A percentile compares a stretch with the other conserved stretches of the same genome.
These are phyloP conservation scores for Sugiyamaella chiloensis DNA, from an alignment of 805 yeast species.

Conservation along the genomic window DNA sequence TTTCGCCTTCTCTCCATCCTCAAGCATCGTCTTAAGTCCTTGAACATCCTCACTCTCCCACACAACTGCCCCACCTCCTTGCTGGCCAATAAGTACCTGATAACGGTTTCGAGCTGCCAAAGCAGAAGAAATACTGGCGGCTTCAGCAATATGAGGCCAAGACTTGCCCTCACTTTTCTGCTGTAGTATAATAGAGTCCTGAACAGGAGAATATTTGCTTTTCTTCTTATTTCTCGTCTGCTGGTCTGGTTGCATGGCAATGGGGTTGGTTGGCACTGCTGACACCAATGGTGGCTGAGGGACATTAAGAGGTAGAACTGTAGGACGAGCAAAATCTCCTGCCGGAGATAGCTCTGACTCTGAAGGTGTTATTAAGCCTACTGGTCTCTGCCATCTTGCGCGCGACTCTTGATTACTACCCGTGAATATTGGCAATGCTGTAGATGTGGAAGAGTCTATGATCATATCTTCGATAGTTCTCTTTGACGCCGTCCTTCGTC, in stretches of 20 bases:
- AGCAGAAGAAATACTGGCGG: slow-evolving; percentile 59
- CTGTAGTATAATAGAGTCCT: slow-evolving; percentile 60
- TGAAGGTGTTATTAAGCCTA: slow-evolving; percentile 15
- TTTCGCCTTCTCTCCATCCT: slow-evolving; percentile 68
- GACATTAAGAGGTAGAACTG: slow-evolving; percentile 28
- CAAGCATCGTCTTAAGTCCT: slow-evolving; percentile 51
- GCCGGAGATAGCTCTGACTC: not conserved
- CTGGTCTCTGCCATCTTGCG: slow-evolving; percentile 10
- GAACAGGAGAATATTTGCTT: slow-evolving; percentile 67
- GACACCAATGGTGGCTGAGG: slow-evolving; percentile 50
- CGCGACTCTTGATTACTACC: slow-evolving; percentile 3
- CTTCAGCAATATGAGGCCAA: slow-evolving; percentile 73
- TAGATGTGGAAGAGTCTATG: slow-evolving; percentile 22
- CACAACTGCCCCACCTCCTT: slow-evolving; percentile 66
- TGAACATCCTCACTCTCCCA: slow-evolving; percentile 59
- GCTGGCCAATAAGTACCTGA: slow-evolving; percentile 79
- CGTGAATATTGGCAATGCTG: slow-evolving; percentile 7
- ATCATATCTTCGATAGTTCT: slow-evolving; percentile 27
- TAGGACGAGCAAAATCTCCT: not conserved
- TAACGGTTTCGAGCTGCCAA: slow-evolving; percentile 75
- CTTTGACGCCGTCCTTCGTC: slow-evolving; percentile 26
- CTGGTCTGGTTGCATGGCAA: slow-evolving; percentile 40
- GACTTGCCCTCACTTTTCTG: slow-evolving; percentile 60
- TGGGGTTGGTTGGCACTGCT: slow-evolving; percentile 41
- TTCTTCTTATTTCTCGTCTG: slow-evolving; percentile 55